Percentiles rank a stretch among this genome's conserved stretches.
phyloP scores from a whole-genome alignment of 164 flowering plant species.

The Nymphaea thermarum region DNA sequence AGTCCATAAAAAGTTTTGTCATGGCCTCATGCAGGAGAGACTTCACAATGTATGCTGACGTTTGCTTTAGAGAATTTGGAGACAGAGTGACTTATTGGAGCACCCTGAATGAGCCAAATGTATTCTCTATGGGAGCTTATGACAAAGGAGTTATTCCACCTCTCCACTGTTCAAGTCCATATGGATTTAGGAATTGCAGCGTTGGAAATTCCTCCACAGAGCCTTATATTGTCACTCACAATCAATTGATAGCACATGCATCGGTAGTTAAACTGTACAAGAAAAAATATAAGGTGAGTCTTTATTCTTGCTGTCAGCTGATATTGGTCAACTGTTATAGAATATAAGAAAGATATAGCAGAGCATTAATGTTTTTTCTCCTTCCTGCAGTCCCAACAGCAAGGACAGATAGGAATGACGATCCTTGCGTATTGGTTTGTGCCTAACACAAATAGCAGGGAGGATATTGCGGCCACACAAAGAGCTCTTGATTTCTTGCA shows the following conservation, averaged over 20 bases:
- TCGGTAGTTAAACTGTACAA: conserved; percentile 45
- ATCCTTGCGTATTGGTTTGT: conserved; percentile 11
- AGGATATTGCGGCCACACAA: conserved; percentile 31
- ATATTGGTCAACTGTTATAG: conserved; percentile 1
- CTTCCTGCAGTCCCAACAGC: conserved; percentile 27
- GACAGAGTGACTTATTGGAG: conserved; percentile 12
- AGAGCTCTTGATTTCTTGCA: conserved; percentile 30
- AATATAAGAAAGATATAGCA: too few relatives aligned
- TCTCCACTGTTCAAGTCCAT: conserved; percentile 9
- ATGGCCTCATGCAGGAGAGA: conserved; percentile 5
- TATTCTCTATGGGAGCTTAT: conserved; percentile 1
- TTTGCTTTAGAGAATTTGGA: conserved; percentile 7
- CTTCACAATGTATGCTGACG: conserved; percentile 7
- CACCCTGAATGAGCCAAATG: conserved; percentile 8
- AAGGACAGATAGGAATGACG: conserved; percentile 35
- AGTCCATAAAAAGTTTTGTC: too few relatives aligned
- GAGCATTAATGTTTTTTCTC: not conserved
- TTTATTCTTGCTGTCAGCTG: conserved; percentile 5
- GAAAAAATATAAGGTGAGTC: conserved; percentile 48
- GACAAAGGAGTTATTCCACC: conserved; percentile 5
- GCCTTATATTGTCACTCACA: conserved; percentile 54
- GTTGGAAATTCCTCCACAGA: conserved; percentile 45
- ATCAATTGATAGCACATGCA: conserved; percentile 64
- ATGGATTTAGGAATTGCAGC: conserved; percentile 7
- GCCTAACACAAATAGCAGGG: conserved; percentile 24